A percentile compares a stretch with the other conserved stretches of the same genome.
Conservation (phyloP, 2,329 filamentous ascomycete species). For the Calonectria pseudoturangicola region DNA sequence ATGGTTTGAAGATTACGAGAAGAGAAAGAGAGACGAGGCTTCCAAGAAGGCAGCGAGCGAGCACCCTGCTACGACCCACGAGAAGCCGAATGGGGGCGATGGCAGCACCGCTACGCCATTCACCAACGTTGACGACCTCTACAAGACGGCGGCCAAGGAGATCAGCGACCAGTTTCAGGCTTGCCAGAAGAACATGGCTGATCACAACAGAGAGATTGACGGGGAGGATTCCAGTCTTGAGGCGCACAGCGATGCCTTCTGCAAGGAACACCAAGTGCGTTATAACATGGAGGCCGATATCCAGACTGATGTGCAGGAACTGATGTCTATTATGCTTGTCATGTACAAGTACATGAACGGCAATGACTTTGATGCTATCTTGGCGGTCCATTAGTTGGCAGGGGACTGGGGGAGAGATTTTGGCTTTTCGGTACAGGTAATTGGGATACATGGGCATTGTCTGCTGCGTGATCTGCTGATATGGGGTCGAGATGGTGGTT, state of each 20-base stretch:
- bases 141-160: not conserved
- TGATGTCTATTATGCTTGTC: not conserved
- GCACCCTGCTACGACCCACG: not conserved
- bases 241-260: not conserved
- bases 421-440: not conserved
- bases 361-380: not conserved
- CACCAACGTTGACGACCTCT: not conserved
- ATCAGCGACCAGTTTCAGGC: not conserved
- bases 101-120: not conserved
- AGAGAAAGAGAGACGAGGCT: not conserved
- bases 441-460: not conserved
- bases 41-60: not conserved
- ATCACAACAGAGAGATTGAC: no score
- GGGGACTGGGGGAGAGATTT: not conserved
- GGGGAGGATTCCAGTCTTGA: not conserved
- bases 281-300: not conserved
- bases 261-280: not conserved
- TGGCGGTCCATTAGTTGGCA: not conserved
- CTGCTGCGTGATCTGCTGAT: no score
- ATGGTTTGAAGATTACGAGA: conserved; percentile 1
- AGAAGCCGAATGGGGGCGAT: not conserved
- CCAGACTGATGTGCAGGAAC: not conserved
- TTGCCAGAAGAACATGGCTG: not conserved
- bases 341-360: not conserved
- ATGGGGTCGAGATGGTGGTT: no score